Percentiles rank a stretch among this genome's conserved stretches.
These are phyloP conservation scores for Apophysomyces ossiformis DNA, from an alignment of 371 early-diverging fungal genomes.

Conservation along the genomic window DNA sequence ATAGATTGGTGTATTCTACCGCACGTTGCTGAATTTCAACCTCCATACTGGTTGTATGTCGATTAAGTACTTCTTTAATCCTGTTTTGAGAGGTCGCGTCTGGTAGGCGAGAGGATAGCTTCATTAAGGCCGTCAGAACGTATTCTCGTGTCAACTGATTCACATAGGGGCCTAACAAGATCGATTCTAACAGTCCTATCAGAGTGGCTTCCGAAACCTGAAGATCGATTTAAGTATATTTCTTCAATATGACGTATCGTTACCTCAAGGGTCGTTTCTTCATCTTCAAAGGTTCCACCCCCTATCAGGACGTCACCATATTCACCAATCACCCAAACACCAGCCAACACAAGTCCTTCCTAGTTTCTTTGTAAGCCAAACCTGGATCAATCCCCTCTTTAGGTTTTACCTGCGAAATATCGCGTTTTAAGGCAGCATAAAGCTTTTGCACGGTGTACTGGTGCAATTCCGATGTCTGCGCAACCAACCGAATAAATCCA, in stretches of 20 bases:
- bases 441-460: slow-evolving; percentile 88
- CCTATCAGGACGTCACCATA: slow-evolving; percentile 88
- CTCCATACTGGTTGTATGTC: slow-evolving; percentile 75
- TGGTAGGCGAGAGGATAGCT: slow-evolving; percentile 82
- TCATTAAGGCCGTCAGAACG: slow-evolving; percentile 85
- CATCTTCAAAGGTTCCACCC: slow-evolving; percentile 74
- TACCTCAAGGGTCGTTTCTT: slow-evolving; percentile 66
- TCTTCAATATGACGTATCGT: background rate
- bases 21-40: slow-evolving; percentile 95
- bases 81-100: slow-evolving; percentile 45
- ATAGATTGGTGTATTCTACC: slow-evolving; percentile 85
- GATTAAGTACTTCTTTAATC: slow-evolving; percentile 64
- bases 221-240: background rate
- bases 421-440: slow-evolving; percentile 80
- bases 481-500: slow-evolving; percentile 70
- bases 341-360: slow-evolving; percentile 91
- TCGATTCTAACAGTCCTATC: slow-evolving; percentile 69
- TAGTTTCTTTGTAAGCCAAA: slow-evolving; percentile 26
- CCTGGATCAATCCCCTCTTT: slow-evolving; percentile 28
- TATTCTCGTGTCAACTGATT: slow-evolving; percentile 82
- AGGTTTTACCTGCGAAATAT: slow-evolving; percentile 66
- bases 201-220: slow-evolving; percentile 77
- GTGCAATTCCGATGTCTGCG: slow-evolving; percentile 79
- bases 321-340: slow-evolving; percentile 96
- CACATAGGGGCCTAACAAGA: slow-evolving; percentile 81